Percentiles rank a stretch among this genome's conserved stretches.
These are phyloP conservation scores for Lentinus tigrinus DNA, from an alignment of 768 basidiomycete genomes.

Conservation along the genomic window DNA sequence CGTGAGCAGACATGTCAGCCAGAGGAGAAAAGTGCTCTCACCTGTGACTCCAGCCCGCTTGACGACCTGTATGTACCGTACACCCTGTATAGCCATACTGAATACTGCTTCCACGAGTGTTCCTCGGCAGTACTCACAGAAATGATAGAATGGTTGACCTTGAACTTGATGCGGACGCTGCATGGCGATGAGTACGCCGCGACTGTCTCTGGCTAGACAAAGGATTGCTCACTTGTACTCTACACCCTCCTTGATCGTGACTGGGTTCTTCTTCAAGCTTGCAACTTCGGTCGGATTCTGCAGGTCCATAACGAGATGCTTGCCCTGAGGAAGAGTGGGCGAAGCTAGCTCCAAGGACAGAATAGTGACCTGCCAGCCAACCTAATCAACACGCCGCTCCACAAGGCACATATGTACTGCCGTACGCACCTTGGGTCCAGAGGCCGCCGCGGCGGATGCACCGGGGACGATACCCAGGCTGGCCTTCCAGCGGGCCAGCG, in stretches of 20 bases:
- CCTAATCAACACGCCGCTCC: not conserved
- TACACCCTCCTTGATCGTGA: constrained; percentile 79
- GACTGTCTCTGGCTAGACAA: not conserved
- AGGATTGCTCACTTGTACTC: constrained; percentile 74
- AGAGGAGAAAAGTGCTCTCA: constrained; percentile 29
- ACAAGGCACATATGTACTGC: constrained; percentile 1
- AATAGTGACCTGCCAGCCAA: constrained; percentile 56
- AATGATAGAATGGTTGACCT: constrained; percentile 87
- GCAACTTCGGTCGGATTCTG: constrained; percentile 45
- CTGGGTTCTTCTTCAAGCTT: constrained; percentile 73
- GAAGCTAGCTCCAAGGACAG: constrained; percentile 78
- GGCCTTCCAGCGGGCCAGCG: constrained; percentile 93
- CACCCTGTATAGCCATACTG: constrained; percentile 46
- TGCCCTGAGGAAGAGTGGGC: constrained; percentile 58
- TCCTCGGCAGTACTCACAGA: constrained; percentile 46
- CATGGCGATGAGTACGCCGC: constrained; percentile 1
- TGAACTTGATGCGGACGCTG: constrained; percentile 81
- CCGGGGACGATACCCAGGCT: constrained; percentile 80
- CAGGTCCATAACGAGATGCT: constrained; percentile 67
- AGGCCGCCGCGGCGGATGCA: constrained; percentile 33
- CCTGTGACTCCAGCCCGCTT: constrained; percentile 78
- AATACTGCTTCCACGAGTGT: constrained; percentile 11
- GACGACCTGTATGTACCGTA: constrained; percentile 86
- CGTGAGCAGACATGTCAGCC: not conserved
- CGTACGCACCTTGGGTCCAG: constrained; percentile 63